These are phyloP conservation scores for Magnolia officinalis DNA, from an alignment of 164 flowering plant species.

Conservation along the genomic window DNA sequence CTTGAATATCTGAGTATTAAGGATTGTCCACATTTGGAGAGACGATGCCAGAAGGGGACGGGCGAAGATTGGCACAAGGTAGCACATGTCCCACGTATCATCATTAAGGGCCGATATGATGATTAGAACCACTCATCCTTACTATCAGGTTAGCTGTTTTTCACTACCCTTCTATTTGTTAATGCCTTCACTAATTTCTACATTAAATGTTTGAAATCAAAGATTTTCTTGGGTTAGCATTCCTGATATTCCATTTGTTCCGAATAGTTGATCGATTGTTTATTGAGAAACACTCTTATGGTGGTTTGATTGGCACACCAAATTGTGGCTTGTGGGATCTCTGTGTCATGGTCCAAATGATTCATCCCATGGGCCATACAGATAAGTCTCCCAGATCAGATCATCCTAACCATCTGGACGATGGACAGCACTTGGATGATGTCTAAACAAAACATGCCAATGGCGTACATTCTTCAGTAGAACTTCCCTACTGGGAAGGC, in stretches of 20 bases:
- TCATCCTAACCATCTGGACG: not conserved
- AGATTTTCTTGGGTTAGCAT: too few relatives aligned
- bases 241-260: too few relatives aligned
- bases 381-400: not conserved
- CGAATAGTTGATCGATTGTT: too few relatives aligned
- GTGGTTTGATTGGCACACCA: too few relatives aligned
- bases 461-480: not conserved
- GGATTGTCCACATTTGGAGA: conserved; percentile 1
- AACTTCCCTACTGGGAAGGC: not conserved
- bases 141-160: not conserved
- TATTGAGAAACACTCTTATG: too few relatives aligned
- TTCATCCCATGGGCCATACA: too few relatives aligned
- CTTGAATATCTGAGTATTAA: not conserved
- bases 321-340: too few relatives aligned
- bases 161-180: not conserved
- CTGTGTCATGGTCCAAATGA: too few relatives aligned
- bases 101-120: not conserved
- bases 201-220: too few relatives aligned
- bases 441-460: not conserved
- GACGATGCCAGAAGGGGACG: not conserved
- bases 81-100: conserved; percentile 2
- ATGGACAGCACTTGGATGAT: not conserved
- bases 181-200: not conserved
- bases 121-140: not conserved
- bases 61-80: conserved; percentile 17